Evolutionary conservation across 2,329 filamentous ascomycete genomes (phyloP).

Genomic region (Phyllosticta capitalensis): DNA sequence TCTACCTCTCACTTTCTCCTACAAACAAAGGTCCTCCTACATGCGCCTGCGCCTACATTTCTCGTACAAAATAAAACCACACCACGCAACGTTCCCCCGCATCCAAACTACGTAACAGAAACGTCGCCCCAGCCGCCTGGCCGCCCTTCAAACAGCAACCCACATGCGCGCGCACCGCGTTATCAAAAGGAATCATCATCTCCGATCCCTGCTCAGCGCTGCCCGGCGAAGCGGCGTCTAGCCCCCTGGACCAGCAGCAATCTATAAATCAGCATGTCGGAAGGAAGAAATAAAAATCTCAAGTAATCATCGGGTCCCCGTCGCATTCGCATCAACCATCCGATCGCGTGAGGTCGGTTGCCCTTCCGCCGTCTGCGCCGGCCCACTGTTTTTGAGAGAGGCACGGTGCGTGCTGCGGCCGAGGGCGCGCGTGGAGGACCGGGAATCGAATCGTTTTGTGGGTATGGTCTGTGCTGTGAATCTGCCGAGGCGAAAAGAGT

Average conservation of each 20-base stretch:
- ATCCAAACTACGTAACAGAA: background rate
- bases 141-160: background rate
- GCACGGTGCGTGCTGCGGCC: background rate
- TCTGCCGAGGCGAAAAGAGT: background rate
- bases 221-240: background rate
- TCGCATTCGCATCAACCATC: too few species aligned
- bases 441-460: background rate
- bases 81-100: background rate
- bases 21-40: background rate
- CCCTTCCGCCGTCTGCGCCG: background rate
- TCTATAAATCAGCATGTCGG: background rate
- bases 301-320: too few species aligned
- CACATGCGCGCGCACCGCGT: background rate
- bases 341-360: background rate
- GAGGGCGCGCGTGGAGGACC: background rate
- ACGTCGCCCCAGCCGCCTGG: background rate
- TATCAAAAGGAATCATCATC: background rate
- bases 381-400: background rate
- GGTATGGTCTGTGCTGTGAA: background rate
- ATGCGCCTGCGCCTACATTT: background rate
- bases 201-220: background rate
- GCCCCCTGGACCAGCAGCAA: background rate
- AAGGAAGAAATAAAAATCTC: too few species aligned
- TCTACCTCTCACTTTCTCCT: background rate
- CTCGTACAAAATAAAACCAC: background rate